Base-by-base conservation (phyloP, 345 rosid species). In the Hibiscus syriacus region DNA sequence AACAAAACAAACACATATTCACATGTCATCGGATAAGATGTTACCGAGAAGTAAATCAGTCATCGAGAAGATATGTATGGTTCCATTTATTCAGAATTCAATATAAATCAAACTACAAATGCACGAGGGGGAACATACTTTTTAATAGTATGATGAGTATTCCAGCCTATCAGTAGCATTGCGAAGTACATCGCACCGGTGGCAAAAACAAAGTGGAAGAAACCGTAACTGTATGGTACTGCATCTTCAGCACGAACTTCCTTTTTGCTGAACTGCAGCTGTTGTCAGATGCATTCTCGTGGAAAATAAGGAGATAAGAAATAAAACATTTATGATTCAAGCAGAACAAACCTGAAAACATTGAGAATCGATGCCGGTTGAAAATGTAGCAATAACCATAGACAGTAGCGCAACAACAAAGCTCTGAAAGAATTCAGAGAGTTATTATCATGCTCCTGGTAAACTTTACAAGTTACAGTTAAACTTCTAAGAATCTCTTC, bases 161-260 rank as follows among this genome's bases (percentile, higher is more conserved):
- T 93, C 98, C 97, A 93, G 57, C 98, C 93, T 1, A 93, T 85
- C 75, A 93, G 77, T 55, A 90, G 78, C 98, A 93, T 93, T 20
- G 93, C 94, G 3, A 93, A 87, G 83, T 93, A 93, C 98, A 93
- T 93, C 3, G 97, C 90, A 71, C 98, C 98, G 0, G 97, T 90
- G 66, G 97, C 98, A 20, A 93, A 93, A 30, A 93, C 97, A 49
- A 93, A 88, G 81, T 93, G 98, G 82, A 93, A 93, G 88, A 93
- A 93, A 9, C 98, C 98, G 57, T 90, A 90, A 63, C 96, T 94
- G 58, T 93, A 93, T 20, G 98, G 98, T 50, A 90, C 87, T 57
- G 74, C 85, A 74, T 87, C 88, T 55, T 83, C 93, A 4, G 72
- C 62, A 14, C 74, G 80, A 3, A 60, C 71, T 20, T 79, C 89